Percentiles rank a stretch among this genome's conserved stretches.
phyloP scores from a whole-genome alignment of 345 rosid genomes.

The Adansonia digitata region DNA sequence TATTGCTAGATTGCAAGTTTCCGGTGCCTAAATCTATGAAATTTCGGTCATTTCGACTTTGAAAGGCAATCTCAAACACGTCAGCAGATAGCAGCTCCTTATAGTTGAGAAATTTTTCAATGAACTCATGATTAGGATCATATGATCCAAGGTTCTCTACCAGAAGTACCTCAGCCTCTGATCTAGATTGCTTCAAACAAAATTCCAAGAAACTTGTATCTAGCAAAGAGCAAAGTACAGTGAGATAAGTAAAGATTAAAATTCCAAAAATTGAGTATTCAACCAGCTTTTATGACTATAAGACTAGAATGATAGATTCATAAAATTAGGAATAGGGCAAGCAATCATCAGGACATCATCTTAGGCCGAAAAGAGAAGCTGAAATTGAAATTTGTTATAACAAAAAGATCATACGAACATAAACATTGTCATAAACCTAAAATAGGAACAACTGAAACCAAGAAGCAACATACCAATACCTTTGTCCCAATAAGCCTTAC shows the following conservation, averaged over 20 bases:
- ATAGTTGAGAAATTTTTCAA: conserved; percentile 89
- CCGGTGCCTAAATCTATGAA: conserved; percentile 31
- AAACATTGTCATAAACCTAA: background rate
- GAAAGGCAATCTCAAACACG: conserved; percentile 86
- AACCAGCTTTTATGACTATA: background rate
- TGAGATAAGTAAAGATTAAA: background rate
- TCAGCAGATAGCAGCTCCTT: conserved; percentile 76
- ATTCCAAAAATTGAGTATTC: background rate
- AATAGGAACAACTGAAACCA: background rate
- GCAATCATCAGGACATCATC: background rate
- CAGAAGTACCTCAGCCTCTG: conserved; percentile 82
- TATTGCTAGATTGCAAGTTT: conserved; percentile 37
- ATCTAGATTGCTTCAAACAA: conserved; percentile 83
- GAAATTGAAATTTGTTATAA: background rate
- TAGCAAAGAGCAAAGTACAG: conserved; percentile 19
- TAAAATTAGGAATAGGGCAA: background rate
- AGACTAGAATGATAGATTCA: background rate
- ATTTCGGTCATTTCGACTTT: conserved; percentile 40
- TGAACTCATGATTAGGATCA: conserved; percentile 76
- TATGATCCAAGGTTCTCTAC: conserved; percentile 64
- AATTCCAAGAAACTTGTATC: conserved; percentile 91
- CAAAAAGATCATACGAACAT: no score
- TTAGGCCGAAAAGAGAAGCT: background rate
- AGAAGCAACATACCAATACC: conserved; percentile 34
- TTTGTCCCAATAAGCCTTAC: conserved; percentile 75